Percentiles rank a stretch among this genome's conserved stretches.
Evolutionary conservation across 108 stramenopile species (phyloP).

Genomic region (Conticribra guillardii): DNA sequence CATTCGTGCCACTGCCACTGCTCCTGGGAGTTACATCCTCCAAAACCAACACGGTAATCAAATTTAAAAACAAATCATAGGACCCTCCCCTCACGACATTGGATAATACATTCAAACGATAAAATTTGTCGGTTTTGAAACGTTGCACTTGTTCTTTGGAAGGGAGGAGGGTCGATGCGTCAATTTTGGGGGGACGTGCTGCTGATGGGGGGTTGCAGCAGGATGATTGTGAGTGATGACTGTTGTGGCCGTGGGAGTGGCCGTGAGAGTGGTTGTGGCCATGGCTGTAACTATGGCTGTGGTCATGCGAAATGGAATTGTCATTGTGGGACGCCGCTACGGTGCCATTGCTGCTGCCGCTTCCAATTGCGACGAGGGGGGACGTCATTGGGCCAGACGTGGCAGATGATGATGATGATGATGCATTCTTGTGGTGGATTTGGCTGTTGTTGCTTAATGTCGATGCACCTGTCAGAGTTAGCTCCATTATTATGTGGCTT

Average conservation of each 20-base stretch:
- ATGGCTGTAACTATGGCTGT: conserved; percentile 30
- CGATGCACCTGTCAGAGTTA: conserved; percentile 77
- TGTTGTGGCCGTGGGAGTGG: conserved; percentile 20
- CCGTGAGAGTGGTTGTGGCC: conserved; percentile 36
- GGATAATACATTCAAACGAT: conserved; percentile 34
- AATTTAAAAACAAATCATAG: conserved; percentile 35
- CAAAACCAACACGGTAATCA: conserved; percentile 24
- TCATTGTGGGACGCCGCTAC: not conserved
- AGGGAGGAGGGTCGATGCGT: conserved; percentile 52
- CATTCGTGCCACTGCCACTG: no score
- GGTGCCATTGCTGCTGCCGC: not conserved
- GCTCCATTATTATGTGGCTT: no score
- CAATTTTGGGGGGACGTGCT: conserved; percentile 32
- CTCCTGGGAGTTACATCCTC: no score
- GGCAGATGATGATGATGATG: not conserved
- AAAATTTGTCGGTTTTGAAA: conserved; percentile 38
- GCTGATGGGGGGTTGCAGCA: conserved; percentile 19
- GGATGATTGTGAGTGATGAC: conserved; percentile 26
- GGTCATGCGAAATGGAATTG: conserved; percentile 4
- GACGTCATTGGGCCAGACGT: no score
- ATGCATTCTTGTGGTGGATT: not conserved
- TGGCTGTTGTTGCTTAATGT: conserved; percentile 29
- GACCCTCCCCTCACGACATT: conserved; percentile 46
- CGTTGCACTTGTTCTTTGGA: conserved; percentile 51
- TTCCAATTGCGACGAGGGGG: not conserved